Evolutionary conservation across 176 grass and related monocot species (phyloP).

Genomic region (Oryza meridionalis): DNA sequence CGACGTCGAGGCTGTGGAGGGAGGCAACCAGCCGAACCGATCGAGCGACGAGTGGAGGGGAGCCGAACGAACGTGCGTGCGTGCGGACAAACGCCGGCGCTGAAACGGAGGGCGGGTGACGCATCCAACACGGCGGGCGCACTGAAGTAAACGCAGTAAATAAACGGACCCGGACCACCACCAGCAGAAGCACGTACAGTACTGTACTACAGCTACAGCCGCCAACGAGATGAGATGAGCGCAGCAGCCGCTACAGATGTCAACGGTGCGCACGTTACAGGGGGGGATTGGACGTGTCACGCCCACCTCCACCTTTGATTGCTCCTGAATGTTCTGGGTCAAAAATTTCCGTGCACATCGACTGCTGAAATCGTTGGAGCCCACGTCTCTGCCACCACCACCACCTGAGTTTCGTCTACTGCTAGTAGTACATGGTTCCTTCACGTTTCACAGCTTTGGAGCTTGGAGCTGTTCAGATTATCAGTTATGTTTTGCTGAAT

Average conservation of each 20-base stretch:
- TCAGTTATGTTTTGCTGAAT: neutral
- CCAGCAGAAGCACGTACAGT: neutral
- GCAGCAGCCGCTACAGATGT: neutral
- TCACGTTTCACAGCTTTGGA: neutral
- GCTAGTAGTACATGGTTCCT: neutral
- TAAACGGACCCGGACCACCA: neutral
- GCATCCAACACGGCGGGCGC: neutral
- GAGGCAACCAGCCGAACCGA: neutral
- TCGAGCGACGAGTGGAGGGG: neutral
- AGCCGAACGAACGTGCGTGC: neutral
- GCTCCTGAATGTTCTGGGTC: neutral
- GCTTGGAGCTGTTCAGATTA: neutral
- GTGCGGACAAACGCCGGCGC: neutral
- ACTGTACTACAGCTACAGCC: neutral
- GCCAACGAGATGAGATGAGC: neutral
- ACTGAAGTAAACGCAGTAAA: neutral
- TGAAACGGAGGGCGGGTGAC: neutral
- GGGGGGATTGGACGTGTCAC: neutral
- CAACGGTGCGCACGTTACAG: neutral
- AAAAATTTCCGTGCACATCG: neutral
- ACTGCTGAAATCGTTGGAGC: neutral
- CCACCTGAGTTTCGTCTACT: neutral
- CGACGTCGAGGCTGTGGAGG: neutral
- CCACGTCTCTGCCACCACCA: conserved; percentile 27
- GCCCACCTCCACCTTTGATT: neutral